These are phyloP conservation scores for Cordyceps cateniannulata DNA, from an alignment of 2,329 filamentous ascomycete genomes.

Conservation along the genomic window DNA sequence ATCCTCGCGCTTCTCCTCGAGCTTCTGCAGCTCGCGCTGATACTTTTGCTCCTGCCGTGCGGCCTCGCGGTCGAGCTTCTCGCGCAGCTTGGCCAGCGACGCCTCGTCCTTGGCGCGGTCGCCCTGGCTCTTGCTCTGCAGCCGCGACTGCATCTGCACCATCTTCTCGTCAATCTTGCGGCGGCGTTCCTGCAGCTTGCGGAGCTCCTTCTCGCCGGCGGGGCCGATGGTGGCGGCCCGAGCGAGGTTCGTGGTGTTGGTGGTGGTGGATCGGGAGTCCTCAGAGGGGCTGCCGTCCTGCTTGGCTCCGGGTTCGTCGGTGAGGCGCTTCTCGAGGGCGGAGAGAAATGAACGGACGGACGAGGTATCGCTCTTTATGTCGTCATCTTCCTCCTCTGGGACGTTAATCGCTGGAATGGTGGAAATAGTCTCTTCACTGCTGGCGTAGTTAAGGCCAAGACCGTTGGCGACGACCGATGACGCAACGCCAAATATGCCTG, in stretches of 20 bases:
- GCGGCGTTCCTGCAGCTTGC: slow-evolving; percentile 54
- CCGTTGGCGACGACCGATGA: slow-evolving; percentile 38
- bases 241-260: background rate
- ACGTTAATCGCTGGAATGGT: slow-evolving; percentile 20
- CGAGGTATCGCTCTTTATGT: slow-evolving; percentile 35
- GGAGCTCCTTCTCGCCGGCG: slow-evolving; percentile 53
- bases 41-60: slow-evolving; percentile 63
- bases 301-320: slow-evolving; percentile 22
- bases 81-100: slow-evolving; percentile 49
- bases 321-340: slow-evolving; percentile 32
- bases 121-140: slow-evolving; percentile 37
- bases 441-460: slow-evolving; percentile 24
- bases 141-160: slow-evolving; percentile 45
- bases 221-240: slow-evolving; percentile 15
- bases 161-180: slow-evolving; percentile 58
- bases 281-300: slow-evolving; percentile 26
- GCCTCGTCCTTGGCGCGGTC: slow-evolving; percentile 43
- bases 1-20: slow-evolving; percentile 56
- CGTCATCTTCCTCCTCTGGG: slow-evolving; percentile 20
- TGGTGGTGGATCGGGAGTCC: slow-evolving; percentile 27
- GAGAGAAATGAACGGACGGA: slow-evolving; percentile 45
- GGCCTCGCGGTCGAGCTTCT: slow-evolving; percentile 57
- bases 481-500: slow-evolving; percentile 45
- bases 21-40: slow-evolving; percentile 54
- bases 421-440: slow-evolving; percentile 21